These are phyloP conservation scores for Bruguiera gymnorhiza DNA, from an alignment of 345 rosid genomes.

Conservation along the genomic window DNA sequence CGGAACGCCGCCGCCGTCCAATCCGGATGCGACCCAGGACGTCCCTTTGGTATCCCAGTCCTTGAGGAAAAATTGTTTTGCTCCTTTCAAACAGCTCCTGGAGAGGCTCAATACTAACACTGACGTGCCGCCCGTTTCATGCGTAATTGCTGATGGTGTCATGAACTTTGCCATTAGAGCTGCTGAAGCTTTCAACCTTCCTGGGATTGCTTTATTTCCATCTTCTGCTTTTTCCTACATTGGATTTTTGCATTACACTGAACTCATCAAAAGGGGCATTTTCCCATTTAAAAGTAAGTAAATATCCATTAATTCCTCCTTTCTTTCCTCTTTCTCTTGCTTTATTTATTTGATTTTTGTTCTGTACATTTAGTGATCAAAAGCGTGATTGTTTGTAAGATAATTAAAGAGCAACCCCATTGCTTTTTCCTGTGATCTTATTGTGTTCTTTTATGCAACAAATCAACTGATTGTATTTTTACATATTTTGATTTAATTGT, in stretches of 20 bases:
- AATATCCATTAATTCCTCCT: too few relatives aligned
- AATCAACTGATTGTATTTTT: too few relatives aligned
- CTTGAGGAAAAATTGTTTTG: background rate
- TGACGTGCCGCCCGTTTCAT: background rate
- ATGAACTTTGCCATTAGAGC: constrained; percentile 18
- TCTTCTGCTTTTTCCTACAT: constrained; percentile 25
- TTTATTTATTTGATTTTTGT: too few relatives aligned
- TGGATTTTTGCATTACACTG: constrained; percentile 18
- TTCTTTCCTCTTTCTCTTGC: too few relatives aligned
- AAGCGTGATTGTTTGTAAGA: too few relatives aligned
- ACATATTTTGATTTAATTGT: too few relatives aligned
- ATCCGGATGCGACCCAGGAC: background rate
- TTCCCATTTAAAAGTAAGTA: constrained; percentile 29
- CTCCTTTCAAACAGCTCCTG: background rate
- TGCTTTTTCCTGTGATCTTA: too few relatives aligned
- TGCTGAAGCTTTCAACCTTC: constrained; percentile 23
- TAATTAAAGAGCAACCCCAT: too few relatives aligned
- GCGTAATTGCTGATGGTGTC: background rate
- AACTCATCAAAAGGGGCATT: constrained; percentile 23
- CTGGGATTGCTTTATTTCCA: constrained; percentile 23
- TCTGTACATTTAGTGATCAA: too few relatives aligned
- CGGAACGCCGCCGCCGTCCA: constrained; percentile 6
- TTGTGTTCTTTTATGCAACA: too few relatives aligned
- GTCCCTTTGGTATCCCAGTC: background rate
- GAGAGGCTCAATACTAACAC: background rate